Base-by-base conservation (phyloP, 306 rosid genomes). In the Lotus japonicus region DNA sequence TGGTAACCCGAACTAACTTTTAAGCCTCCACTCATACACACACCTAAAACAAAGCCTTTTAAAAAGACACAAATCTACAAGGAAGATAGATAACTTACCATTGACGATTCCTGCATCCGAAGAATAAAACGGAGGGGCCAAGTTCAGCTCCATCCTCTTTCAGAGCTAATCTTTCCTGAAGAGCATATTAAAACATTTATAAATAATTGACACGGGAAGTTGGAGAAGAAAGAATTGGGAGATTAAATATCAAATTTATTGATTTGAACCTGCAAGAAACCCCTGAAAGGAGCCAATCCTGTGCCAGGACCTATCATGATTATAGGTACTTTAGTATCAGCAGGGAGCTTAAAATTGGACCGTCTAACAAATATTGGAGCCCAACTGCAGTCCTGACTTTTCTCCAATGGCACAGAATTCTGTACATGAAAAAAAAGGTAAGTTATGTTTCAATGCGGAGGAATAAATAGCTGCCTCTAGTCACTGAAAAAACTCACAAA, bases 211-310 rank as follows among this genome's bases (percentile, higher is more conserved):
- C n/a, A n/a, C 31, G 13, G 59, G 58, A 42, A 70, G 43, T 13
- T 48, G n/a, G 18, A 70, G 54, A 15, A 35, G 42, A 19, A 66
- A 33, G 45, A 63, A 59, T 26, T 58, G 44, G 13, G 45, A 36
- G 31, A 56, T 16, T 53, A 49, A 56, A 74, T 60, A 68, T 57
- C 46, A 58, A 64, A 71, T 77, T 7, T 6, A 66, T 72, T 9
- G 67, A 70, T 79, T 50, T 45, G 74, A 72, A 95, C 99, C 97
- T 95, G 99, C 43, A 95, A 75, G 84, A 95, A 95, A 77, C 99
- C 99, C 86, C 99, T 85, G 92, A 95, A 95, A 74, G 99, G 99
- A 81, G 99, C 99, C 72, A 95, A 87, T 56, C 99, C 99, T 60
- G 99, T 95, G 36, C 99, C 99, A 58, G 99, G 99, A 63, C 99